Conservation (phyloP, 2,329 filamentous ascomycete species). For the Fusarium sp. region DNA sequence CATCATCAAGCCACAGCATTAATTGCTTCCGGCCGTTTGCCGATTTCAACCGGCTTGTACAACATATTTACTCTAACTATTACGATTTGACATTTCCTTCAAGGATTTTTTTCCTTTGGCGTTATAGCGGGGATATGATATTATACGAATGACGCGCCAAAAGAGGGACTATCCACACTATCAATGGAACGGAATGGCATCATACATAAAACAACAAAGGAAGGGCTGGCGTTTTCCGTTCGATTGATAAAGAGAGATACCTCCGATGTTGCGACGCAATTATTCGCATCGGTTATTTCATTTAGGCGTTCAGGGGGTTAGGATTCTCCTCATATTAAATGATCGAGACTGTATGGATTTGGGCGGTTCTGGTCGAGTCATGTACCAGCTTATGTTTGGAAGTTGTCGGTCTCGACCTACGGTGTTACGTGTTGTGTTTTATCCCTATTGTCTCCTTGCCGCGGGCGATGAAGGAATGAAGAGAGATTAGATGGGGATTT, state of each 20-base stretch:
- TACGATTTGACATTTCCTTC: conserved; percentile 9
- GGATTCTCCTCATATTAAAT: conserved; percentile 16
- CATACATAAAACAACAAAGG: conserved; percentile 37
- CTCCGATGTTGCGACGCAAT: conserved; percentile 41
- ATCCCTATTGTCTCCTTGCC: conserved; percentile 20
- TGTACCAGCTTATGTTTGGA: conserved; percentile 6
- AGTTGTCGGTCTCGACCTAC: conserved; percentile 1
- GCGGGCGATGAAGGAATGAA: conserved; percentile 30
- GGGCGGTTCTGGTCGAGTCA: conserved; percentile 35
- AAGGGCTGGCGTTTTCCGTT: conserved; percentile 47
- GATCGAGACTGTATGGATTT: conserved; percentile 27
- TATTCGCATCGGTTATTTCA: conserved; percentile 38
- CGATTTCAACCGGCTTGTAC: conserved; percentile 38
- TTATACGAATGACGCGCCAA: conserved; percentile 41
- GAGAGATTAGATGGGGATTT: conserved; percentile 28
- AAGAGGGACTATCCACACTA: conserved; percentile 42
- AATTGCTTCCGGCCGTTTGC: neutral
- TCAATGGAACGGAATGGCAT: conserved; percentile 46
- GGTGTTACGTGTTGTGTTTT: conserved; percentile 32
- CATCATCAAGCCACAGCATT: conserved; percentile 38
- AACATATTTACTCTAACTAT: conserved; percentile 28
- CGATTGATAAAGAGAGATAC: conserved; percentile 47
- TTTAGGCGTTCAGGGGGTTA: conserved; percentile 14
- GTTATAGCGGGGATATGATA: conserved; percentile 38
- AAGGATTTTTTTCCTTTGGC: conserved; percentile 25